These are phyloP conservation scores for Botrytis sinoallii DNA, from an alignment of 2,329 filamentous ascomycete genomes.

Conservation along the genomic window DNA sequence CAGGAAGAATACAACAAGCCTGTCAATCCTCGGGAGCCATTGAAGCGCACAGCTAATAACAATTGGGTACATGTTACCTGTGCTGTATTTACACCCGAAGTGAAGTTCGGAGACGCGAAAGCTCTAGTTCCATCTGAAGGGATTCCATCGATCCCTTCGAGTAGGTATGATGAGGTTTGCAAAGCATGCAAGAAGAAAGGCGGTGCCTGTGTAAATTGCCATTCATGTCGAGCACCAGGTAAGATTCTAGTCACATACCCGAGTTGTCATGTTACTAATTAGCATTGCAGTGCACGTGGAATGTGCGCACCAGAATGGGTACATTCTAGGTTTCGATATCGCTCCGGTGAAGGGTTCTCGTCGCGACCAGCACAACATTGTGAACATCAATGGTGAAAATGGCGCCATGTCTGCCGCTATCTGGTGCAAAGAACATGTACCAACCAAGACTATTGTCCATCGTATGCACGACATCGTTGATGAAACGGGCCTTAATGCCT, in stretches of 20 bases:
- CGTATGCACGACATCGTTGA: constrained; percentile 73
- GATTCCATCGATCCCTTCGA: constrained; percentile 73
- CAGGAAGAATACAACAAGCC: constrained; percentile 85
- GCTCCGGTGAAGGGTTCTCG: constrained; percentile 85
- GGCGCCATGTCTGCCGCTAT: constrained; percentile 82
- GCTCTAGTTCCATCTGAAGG: constrained; percentile 85
- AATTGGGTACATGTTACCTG: constrained; percentile 98
- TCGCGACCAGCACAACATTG: constrained; percentile 74
- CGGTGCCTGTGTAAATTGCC: constrained; percentile 81
- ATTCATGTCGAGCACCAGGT: constrained; percentile 60
- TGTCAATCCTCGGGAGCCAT: constrained; percentile 76
- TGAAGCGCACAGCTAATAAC: constrained; percentile 93
- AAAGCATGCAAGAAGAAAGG: constrained; percentile 73
- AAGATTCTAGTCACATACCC: constrained; percentile 25
- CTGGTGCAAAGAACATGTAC: constrained; percentile 88
- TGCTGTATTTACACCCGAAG: constrained; percentile 86
- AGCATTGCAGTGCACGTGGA: constrained; percentile 66
- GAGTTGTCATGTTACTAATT: constrained; percentile 4
- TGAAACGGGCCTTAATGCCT: constrained; percentile 68
- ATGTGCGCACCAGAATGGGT: constrained; percentile 81
- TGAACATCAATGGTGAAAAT: constrained; percentile 75
- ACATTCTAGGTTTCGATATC: constrained; percentile 85
- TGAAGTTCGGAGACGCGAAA: constrained; percentile 85
- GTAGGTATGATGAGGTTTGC: constrained; percentile 69
- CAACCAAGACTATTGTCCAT: constrained; percentile 70